Base-by-base conservation (phyloP, 352 stramenopile species). In the Phytophthora fragariae region DNA sequence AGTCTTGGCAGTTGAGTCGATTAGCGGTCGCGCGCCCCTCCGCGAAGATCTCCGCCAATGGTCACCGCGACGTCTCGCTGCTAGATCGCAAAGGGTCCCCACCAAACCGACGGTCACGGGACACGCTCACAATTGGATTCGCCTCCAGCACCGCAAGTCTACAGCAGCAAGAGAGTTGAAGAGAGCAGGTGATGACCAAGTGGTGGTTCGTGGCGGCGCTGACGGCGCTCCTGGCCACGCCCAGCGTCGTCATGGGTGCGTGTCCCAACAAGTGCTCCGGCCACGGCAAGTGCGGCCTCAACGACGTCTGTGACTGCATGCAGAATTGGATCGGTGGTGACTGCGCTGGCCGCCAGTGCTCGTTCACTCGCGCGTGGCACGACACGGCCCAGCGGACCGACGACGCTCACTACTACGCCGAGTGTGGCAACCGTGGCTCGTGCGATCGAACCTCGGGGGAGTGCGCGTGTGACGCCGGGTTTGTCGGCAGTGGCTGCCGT, bases 401-500 rank as follows among this genome's bases (percentile, higher is more conserved):
- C 62, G 68, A 83, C 33, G 88, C 86, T 0, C 88, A 94, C 61
- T 83, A 79, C 35, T 72, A 72, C 14, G 73, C 68, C 1, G 82
- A 90, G 65, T 93, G 86, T 69, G 88, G 77, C 5, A 88, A 86
- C 15, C 78, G 88, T 57, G 94, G 94, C 21, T 79, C 72, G 9
- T 98, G 94, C 78, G 80, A 93, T 58, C 68, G 80, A 24, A 70
- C 77, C 7, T 87, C 77, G 17, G 93, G 93, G 8, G 65, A 77
- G 27, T 98, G 95, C 50, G 52, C 62, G 8, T 98, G 95, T 65
- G 87, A 98, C 49, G 69, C 81, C 2, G 91, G 88, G 10, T 98
- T 97, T 65, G 65, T 64, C 1, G 91, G 91, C 33, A 81, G 82
- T 49, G 88, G 89, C 0, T 97, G 92, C 53, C 78, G 91, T 35